Evolutionary conservation across 2,329 filamentous ascomycete genomes (phyloP), one percentile per base, ranked within the genome.

Genomic region (Shiraia sp.): DNA sequence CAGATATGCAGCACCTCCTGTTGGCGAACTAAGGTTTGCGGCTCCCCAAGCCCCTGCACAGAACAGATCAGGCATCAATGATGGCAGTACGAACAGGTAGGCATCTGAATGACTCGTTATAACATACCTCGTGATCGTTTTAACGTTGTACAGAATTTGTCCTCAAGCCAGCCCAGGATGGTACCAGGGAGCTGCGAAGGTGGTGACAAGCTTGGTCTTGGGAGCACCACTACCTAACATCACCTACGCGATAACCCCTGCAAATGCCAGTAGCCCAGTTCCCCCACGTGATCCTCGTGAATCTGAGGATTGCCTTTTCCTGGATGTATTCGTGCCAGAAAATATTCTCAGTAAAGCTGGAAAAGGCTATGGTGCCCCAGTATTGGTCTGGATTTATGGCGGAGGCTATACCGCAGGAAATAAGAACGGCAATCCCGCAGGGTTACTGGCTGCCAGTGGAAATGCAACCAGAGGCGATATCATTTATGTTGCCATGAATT

Each of bases 1-100:
- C 47, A 73, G 79, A 30, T 82, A 76, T 59, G 79, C 77, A 5
- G 75, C 75, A 17, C 73, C 79, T 10, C 79, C 79, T 1, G 47
- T 76, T 2, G 78, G 75, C 8, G 54, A 78, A 10, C 59, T 79
- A 31, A 69, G 79, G 16, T 82, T 79, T 49, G 69, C 69, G 13
- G 71, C 73, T 22, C 78, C 79, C 2, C 63, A 67, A 15, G 50
- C 65, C 8, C 75, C 76, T 3, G 61, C 61, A 6, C 51, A 62
- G 31, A 73, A 79, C 51, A 70, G 76, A 23, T 64, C 69, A 5
- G 46, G 53, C 1, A 62, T 81, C n/a, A 72, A 79, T 32, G 72
- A 64, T 30, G 78, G 78, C 25, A 59, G 57, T 16, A 56, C 69
- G 10, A 56, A 54, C 8, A 53, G 53, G 60, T 63, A 51, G 6